Conservation (phyloP, 768 basidiomycete species). For the Suillus subaureus region DNA sequence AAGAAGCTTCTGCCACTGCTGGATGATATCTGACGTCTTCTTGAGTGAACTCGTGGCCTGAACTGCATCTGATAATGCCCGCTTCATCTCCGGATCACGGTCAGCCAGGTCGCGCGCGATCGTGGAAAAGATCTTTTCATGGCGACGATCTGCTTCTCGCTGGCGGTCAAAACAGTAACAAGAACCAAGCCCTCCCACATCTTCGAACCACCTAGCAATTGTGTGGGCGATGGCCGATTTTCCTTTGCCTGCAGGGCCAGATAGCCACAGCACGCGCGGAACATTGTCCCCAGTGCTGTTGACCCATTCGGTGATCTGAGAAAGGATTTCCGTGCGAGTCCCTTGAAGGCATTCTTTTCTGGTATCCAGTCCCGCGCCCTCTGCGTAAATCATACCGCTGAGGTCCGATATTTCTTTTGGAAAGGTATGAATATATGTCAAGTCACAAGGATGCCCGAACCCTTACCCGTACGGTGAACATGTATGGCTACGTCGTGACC, state of each 20-base stretch:
- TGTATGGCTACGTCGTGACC: background rate
- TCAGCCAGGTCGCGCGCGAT: conserved; percentile 22
- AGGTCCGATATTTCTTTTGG: conserved; percentile 1
- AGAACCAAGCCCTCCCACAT: conserved; percentile 18
- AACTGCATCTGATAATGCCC: background rate
- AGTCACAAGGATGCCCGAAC: background rate
- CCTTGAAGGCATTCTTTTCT: background rate
- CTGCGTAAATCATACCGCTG: background rate
- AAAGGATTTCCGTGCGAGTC: background rate
- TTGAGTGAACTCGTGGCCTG: background rate
- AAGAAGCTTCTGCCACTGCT: conserved; percentile 8
- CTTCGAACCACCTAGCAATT: conserved; percentile 11
- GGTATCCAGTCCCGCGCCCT: background rate
- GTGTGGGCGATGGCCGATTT: conserved; percentile 22
- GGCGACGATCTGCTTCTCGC: conserved; percentile 10
- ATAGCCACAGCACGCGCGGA: conserved; percentile 23
- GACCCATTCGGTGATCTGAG: conserved; percentile 27
- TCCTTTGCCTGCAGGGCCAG: conserved; percentile 27
- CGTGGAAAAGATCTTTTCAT: conserved; percentile 18
- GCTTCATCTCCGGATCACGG: background rate
- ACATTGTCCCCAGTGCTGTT: conserved; percentile 11
- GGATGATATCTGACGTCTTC: background rate
- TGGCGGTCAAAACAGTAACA: conserved; percentile 9
- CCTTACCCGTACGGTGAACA: conserved; percentile 2
- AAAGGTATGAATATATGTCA: background rate